Evolutionary conservation across 176 grass and related monocot genomes (phyloP).

Genomic region (Dactylis glomerata): DNA sequence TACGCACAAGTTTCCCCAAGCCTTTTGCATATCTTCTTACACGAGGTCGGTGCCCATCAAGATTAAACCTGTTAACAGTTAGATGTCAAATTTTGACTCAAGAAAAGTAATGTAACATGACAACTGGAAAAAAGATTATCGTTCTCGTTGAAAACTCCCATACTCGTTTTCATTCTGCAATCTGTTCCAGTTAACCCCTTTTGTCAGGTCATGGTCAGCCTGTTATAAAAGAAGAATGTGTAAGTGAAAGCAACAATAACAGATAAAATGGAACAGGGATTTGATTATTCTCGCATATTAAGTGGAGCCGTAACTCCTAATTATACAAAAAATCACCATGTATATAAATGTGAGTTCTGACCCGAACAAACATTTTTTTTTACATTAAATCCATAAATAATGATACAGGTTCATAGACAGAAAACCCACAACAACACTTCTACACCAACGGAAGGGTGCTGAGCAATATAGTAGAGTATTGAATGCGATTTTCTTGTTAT

Average conservation of each 20-base stretch:
- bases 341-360: constrained; percentile 9
- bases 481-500: not conserved
- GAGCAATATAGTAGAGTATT: not conserved
- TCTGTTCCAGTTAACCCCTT: constrained; percentile 47
- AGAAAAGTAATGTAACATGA: constrained; percentile 7
- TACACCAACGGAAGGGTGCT: not conserved
- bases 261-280: constrained; percentile 22
- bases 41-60: constrained; percentile 78
- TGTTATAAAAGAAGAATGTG: constrained; percentile 37
- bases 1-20: constrained; percentile 78
- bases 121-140: constrained; percentile 12
- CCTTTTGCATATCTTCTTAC: constrained; percentile 88
- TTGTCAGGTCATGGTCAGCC: constrained; percentile 72
- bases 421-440: not conserved
- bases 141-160: constrained; percentile 8
- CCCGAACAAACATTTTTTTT: not conserved
- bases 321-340: not conserved
- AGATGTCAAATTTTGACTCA: not conserved
- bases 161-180: constrained; percentile 78
- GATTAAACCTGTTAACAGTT: constrained; percentile 60
- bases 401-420: not conserved
- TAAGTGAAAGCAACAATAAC: constrained; percentile 9
- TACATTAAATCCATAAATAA: not conserved
- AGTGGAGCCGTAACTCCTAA: constrained; percentile 10
- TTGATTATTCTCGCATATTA: not conserved